Base-by-base conservation (phyloP, 1,284 basidiomycete species). In the Sporisorium sorghi region DNA sequence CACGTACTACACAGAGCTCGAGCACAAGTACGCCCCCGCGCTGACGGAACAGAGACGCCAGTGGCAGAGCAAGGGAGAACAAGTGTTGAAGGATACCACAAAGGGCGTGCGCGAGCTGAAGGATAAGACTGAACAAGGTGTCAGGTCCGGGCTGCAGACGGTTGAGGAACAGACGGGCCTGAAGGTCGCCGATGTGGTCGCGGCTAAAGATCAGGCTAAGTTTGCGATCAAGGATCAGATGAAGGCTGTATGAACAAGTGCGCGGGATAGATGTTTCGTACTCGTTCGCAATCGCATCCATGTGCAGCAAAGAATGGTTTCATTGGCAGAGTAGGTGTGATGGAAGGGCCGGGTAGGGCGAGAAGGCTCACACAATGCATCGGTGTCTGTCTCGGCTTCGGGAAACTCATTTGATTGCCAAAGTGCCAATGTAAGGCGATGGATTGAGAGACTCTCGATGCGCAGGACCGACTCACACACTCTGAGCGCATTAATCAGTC, bases 81-180 rank as follows among this genome's bases (percentile, higher is more conserved):
- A 48, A 66, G 24, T 21, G 21, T 61, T 19, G 50, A 62, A 28
- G 57, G 52, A n/a, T 0, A 71, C 77, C 12, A 63, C 61, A 15
- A 57, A 68, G 12, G 59, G 55, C 48, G 47, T 78, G 8, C 53
- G 70, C 50, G 40, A 68, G 30, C 10, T 65, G 17, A 67, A 63
- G 58, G 53, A 73, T 50, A 57, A 55, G 66, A 59, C 79, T 3
- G 59, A 71, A 28, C 61, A 58, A 19, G 57, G 58, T 5, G 48
- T 80, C 37, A 54, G 67, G 26, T 28, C 49, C 2, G 71, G 80
- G 10, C 58, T 83, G 42, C 24, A 72, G 35, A 63, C 57, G 12
- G 69, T 83, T 21, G 80, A 83, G 49, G 56, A 77, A 44, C 48
- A 55, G 46, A 82, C 77, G 17, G 80, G 81, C 8, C 58, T 83